Evolutionary conservation across 129 eudicot genomes (phyloP), one percentile per base, ranked within the genome.

Genomic region (carrot (Daucus carota)): DNA sequence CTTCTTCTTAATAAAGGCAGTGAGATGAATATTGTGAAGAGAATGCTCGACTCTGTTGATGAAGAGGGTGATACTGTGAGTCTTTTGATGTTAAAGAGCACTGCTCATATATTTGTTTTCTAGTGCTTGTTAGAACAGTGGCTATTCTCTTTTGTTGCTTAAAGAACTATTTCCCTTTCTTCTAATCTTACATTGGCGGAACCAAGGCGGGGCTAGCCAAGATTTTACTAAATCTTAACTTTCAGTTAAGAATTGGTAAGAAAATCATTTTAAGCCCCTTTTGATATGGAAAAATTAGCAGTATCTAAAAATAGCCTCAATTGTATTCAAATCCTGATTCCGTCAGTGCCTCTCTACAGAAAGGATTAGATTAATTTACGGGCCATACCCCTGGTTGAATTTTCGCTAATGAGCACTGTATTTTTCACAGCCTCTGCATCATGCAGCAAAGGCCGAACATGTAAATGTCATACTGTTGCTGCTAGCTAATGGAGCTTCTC

Each of bases 51-150:
- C 36, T 62, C 97, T 9, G 89, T 87, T 78, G 98, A 93, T 85
- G 81, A 78, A 33, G 96, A 93, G 81, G 97, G 97, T n/a, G 98
- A 93, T 79, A 93, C 98, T 77, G 98, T 93, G 84, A 86, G 97
- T 81, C 11, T 18, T 20, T 70, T 70, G 6, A 22, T 15, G 26
- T 69, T 24, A 24, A 20, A 12, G 29, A 45, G 24, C 43, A 65
- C 75, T 57, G 14, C 22, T 24, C 16, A 63, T 63, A 13, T 62
- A 8, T 29, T 62, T 54, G 4, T 62, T 13, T 0, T 60, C 17
- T 13, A 60, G 68, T 9, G 16, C 66, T 59, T 12, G 16, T 57
- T 59, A 11, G n/a, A 24, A 59, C 32, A 26, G 68, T 28, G 11
- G 3, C 4, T 22, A 22, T 7, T 52, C 28, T 20, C 6, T 20